Base-by-base conservation (phyloP, 768 basidiomycete species). In the Suillus weaverae region DNA sequence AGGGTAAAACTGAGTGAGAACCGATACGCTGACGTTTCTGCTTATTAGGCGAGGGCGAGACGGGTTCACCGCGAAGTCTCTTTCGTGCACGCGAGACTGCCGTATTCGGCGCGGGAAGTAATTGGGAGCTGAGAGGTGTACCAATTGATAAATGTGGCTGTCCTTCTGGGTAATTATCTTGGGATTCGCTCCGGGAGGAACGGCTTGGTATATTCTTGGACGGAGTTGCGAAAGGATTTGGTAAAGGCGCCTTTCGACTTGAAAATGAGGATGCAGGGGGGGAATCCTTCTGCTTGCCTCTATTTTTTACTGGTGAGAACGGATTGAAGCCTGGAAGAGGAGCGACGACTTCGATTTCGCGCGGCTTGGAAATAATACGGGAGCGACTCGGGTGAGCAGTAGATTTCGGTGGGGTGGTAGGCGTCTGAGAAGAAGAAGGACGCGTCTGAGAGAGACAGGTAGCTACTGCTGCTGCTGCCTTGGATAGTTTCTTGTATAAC, bases 21-120 rank as follows among this genome's bases (percentile, higher is more conserved):
- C 74, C 72, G 60, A 86, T 72, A 48, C 89, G 89, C 72, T 83
- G 83, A 64, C 89, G 84, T 74, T 92, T 93, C 71, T 86, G 86
- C 73, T 92, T 92, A 71, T 83, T 85, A 4, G 92, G 92, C 20
- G 92, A 91, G 4, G 92, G 92, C 0, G 92, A 93, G 2, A 94
- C 91, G 1, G 88, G 88, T 71, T 94, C 92, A 33, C 92, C 92
- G 38, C 92, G 86, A 20, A 94, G 81, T 62, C 92, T 88, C 73
- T 94, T 94, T 43, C 91, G 85, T 26, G 92, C 92, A 39, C 90
- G 84, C 32, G 83, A 83, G 36, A 92, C 75, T 14, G 89, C 85
- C 57, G 73, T 78, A 55, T 70, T 74, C 22, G 78, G 71, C 6
- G 68, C 71, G 8, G 66, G 63, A n/a, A 67, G 67, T 16, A 60